Base-by-base conservation (phyloP, 2,329 filamentous ascomycete species). In the Hymenoscyphus albidus region DNA sequence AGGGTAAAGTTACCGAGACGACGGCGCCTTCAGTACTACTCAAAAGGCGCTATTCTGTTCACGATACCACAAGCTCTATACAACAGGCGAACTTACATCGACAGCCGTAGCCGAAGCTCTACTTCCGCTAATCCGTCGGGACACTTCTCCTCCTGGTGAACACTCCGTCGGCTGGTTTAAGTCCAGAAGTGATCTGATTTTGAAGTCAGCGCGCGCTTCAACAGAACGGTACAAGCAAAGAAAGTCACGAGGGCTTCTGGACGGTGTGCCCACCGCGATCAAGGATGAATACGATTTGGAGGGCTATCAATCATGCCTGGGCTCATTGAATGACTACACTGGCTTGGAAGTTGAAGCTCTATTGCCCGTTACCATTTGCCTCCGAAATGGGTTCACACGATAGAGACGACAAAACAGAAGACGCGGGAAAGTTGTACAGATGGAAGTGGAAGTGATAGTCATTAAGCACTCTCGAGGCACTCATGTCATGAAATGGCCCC, bases 1-100 rank as follows among this genome's bases (percentile, higher is more conserved):
- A 6, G 4, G 18, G 18, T 6, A 14, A 16, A 16, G 14, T 48
- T 5, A 14, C 42, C 42, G 14, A 18, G 42, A 18, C 5, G 5
- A 14, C 42, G 42, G 14, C 42, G 5, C 13, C 42, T 48, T 18
- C 18, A 16, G 42, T 48, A 35, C 32, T 35, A 9, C 32, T 35
- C 32, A 35, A 35, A 5, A 35, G 32, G 42, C 14, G 42, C 14
- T 48, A 48, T 12, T 48, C 42, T 14, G 42, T 48, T 12, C 85
- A n/a, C 91, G 96, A 77, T 97, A 92, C 74, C 88, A 92, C 73
- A 83, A 84, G 63, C 83, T 90, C 51, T 96, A 93, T 78, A 82
- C 82, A 68, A 84, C 85, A 6, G 89, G 90, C 61, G 80, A 82
- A 63, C 73, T 88, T 63, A 94, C 91, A 0, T 93, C 93, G 0